Base-by-base conservation (phyloP, 371 early-diverging fungal genomes). In the Mortierella sp. region DNA sequence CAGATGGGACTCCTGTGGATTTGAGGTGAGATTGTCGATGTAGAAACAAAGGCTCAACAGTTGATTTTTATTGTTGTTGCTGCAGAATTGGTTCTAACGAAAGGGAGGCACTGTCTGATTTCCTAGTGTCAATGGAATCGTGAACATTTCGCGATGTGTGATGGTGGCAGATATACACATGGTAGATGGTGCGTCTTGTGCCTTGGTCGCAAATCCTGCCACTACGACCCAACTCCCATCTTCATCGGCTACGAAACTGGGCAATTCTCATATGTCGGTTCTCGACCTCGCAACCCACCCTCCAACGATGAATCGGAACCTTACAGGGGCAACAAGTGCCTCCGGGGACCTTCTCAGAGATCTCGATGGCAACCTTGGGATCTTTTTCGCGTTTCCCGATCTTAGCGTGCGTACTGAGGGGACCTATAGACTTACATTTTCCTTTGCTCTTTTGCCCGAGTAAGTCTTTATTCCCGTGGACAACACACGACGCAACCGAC, bases 381-480 rank as follows among this genome's bases (percentile, higher is more conserved):
- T 93, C 49, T 94, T 85, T 48, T 93, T 91, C 63, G 81, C 90
- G 30, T 93, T 93, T 71, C 89, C 86, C 41, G 93, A 93, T 51
- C 62, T 93, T 7, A 88, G 88, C 51, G 82, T 93, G 24, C 82
- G 93, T 30, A 85, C 84, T 2, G 87, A 88, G 56, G 93, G 93
- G 7, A 58, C 64, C 0, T 93, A 86, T 80, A 82, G 85, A 12
- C 76, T 93, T 6, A 81, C 83, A 50, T 91, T 91, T 56, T 82
- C 87, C 3, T 80, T 93, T 24, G 56, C 81, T 12, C 39, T 58
- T 49, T 21, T 70, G 12, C 70, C 70, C 27, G 63, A 62, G 70
- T 70, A 63, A 54, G 62, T 30, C 26, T 10, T 26, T 34, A 13
- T 9, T 31, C 14, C 28, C 34, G n/a, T 31, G n/a, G 12, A 47